Conservation (phyloP, 2,329 filamentous ascomycete species). For the Penicillium rolfsii region DNA sequence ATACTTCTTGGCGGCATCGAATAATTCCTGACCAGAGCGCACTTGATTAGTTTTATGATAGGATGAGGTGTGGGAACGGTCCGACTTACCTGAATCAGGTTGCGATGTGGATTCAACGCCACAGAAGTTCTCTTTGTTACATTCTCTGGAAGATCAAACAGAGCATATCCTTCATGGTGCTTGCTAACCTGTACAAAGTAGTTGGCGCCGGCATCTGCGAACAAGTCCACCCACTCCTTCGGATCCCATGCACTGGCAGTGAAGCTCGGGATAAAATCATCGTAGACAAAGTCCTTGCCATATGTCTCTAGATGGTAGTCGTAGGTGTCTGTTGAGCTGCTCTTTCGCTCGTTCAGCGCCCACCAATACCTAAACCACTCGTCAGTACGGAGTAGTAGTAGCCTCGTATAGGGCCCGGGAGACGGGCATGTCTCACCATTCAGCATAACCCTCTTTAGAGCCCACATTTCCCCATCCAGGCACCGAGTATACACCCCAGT, state of each 20-base stretch:
- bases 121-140: constrained; percentile 49
- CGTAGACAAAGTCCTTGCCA: constrained; percentile 57
- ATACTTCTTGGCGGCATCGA: constrained; percentile 48
- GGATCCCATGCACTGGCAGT: constrained; percentile 56
- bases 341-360: constrained; percentile 54
- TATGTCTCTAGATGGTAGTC: constrained; percentile 57
- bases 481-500: constrained; percentile 62
- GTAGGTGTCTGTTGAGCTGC: constrained; percentile 49
- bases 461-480: constrained; percentile 57
- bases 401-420: too few species aligned
- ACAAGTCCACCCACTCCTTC: constrained; percentile 58
- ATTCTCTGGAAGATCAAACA: constrained; percentile 49
- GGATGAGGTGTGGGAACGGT: neutral
- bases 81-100: constrained; percentile 34
- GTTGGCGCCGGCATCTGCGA: constrained; percentile 56
- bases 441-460: constrained; percentile 45
- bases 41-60: neutral
- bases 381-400: neutral
- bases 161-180: constrained; percentile 53
- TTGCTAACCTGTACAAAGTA: constrained; percentile 52
- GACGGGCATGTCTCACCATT: constrained; percentile 34
- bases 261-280: constrained; percentile 60
- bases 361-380: constrained; percentile 43
- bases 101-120: constrained; percentile 44
- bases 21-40: constrained; percentile 44